phyloP scores from a whole-genome alignment of 306 rosid genomes.

The Notholithocarpus densiflorus region DNA sequence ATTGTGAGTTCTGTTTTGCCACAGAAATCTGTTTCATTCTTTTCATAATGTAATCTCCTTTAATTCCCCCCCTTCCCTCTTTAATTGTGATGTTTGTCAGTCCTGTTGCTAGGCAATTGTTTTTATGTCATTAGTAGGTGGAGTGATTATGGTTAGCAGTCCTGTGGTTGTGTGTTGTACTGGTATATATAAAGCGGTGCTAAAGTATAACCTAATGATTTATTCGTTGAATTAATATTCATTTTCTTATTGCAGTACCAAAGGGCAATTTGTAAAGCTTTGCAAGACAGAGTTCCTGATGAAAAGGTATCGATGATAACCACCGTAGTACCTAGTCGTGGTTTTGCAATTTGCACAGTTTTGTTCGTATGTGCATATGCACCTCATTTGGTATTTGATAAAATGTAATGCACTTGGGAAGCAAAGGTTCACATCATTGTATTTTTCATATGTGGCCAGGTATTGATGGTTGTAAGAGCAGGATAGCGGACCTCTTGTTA shows the following conservation, averaged over 20 bases:
- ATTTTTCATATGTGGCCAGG: constrained; percentile 41
- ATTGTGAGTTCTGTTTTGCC: background rate
- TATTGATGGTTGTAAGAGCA: constrained; percentile 99
- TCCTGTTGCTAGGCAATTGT: background rate
- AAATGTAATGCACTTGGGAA: background rate
- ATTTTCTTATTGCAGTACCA: constrained; percentile 50
- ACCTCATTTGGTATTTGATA: background rate
- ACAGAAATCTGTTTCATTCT: background rate
- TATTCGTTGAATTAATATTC: background rate
- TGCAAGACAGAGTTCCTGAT: constrained; percentile 82
- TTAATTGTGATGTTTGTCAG: background rate
- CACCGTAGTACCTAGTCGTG: constrained; percentile 42
- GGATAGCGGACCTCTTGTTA: constrained; percentile 99
- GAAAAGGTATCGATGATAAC: constrained; percentile 53
- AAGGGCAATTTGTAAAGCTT: constrained; percentile 80
- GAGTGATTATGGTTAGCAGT: background rate
- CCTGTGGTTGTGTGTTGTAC: background rate
- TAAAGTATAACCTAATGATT: background rate
- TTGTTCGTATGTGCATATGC: background rate
- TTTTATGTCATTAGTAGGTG: background rate
- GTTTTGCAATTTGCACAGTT: background rate
- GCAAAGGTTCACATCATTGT: background rate
- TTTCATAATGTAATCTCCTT: background rate
- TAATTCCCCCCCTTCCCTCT: no score
- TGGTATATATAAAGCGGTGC: background rate